Evolutionary conservation across 2,329 filamentous ascomycete genomes (phyloP), one percentile per base, ranked within the genome.

Genomic region (Aspergillus sp.): DNA sequence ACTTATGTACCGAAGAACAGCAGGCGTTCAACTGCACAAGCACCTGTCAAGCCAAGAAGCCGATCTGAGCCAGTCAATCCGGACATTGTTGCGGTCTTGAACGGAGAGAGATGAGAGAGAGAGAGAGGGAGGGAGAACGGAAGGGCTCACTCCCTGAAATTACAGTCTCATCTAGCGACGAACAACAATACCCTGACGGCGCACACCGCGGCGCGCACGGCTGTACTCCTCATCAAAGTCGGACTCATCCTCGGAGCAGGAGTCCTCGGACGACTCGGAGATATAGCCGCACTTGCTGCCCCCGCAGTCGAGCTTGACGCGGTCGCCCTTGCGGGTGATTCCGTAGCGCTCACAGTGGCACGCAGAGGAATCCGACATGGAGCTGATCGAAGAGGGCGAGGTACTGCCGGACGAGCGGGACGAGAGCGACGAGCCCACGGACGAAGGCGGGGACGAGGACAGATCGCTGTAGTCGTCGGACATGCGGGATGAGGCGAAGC

Each of bases 311-410:
- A 97, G 87, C 85, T 93, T 95, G 84, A 98, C 89, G 70, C 93
- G 88, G 76, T 96, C 89, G 72, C 93, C 92, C 76, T 89, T 88
- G 79, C 92, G 90, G 64, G 93, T 97, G 81, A 98, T 96, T 68
- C 93, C 93, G 81, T 95, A 97, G 80, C 93, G 90, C 77, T 97
- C 91, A 80, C 93, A 98, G 64, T 89, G 92, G 86, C 95, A 98
- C 74, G 83, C 84, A 70, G 76, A 76, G 58, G 78, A 80, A 67
- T 86, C 82, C 64, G 84, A 88, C 78, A 86, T 87, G 70, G 89
- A 89, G 52, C 89, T 91, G 52, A 80, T 66, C 52, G 78, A 81
- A 15, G 77, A 80, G 18, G 81, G 81, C 34, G 81, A 83, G 49
- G 77, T 80, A 58, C 73, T 77, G 76, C 83, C 83, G 62, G 89